These are phyloP conservation scores for Chlorophyllum brunneum DNA, from an alignment of 768 basidiomycete genomes.

Conservation along the genomic window DNA sequence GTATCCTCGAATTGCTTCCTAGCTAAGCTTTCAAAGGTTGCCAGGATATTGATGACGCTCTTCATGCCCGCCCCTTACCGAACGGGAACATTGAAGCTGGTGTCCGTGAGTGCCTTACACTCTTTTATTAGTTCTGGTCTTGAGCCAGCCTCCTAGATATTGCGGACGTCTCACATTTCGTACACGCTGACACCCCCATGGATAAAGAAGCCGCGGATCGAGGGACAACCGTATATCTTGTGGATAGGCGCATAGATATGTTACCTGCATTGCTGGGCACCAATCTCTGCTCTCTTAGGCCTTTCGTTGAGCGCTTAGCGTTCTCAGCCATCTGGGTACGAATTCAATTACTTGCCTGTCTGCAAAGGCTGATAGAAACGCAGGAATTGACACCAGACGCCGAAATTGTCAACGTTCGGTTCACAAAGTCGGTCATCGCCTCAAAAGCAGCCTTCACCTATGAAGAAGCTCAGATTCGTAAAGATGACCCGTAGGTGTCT, in stretches of 20 bases:
- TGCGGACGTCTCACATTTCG: conserved; percentile 97
- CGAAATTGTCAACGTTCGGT: conserved; percentile 85
- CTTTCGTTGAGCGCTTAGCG: conserved; percentile 89
- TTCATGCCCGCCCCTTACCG: conserved; percentile 83
- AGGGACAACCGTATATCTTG: conserved; percentile 96
- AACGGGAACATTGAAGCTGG: conserved; percentile 97
- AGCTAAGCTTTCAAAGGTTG: conserved; percentile 52
- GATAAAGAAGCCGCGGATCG: conserved; percentile 93
- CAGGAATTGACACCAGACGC: conserved; percentile 90
- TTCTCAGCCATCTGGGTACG: conserved; percentile 94
- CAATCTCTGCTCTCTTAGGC: conserved; percentile 90
- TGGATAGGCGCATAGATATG: conserved; percentile 99
- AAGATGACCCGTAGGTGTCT: conserved; percentile 78
- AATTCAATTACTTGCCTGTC: background rate
- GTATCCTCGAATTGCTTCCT: background rate
- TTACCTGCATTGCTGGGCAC: conserved; percentile 90
- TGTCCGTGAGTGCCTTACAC: conserved; percentile 73
- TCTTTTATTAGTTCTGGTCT: no score
- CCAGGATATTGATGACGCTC: conserved; percentile 97
- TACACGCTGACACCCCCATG: conserved; percentile 91
- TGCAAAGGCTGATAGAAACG: conserved; percentile 2
- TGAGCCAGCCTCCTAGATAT: conserved; percentile 61
- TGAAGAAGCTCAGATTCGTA: conserved; percentile 90
- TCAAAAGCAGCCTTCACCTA: conserved; percentile 97
- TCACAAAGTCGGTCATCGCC: conserved; percentile 94